Percentiles rank a stretch among this genome's conserved stretches.
Evolutionary conservation across 192 early-diverging fungal genomes (phyloP).

Genomic region (Coemansia sp.): DNA sequence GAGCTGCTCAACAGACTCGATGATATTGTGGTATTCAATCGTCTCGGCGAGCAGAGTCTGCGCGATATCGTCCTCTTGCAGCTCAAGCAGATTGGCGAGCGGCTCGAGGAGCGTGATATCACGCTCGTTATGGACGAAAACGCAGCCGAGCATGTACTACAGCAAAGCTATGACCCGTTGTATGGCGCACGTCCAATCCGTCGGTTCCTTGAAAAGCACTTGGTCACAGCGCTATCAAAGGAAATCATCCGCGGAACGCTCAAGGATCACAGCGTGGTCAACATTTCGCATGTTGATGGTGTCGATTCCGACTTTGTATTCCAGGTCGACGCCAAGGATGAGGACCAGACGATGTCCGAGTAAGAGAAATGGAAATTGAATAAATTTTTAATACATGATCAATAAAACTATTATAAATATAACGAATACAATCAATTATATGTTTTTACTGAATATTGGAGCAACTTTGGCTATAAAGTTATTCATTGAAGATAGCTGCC

Average conservation of each 20-base stretch:
- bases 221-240: constrained; percentile 78
- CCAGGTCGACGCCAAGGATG: constrained; percentile 24
- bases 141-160: constrained; percentile 74
- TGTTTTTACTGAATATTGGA: no score
- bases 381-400: no score
- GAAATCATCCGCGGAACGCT: constrained; percentile 66
- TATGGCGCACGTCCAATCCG: constrained; percentile 94
- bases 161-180: constrained; percentile 81
- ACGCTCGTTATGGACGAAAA: constrained; percentile 61
- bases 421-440: no score
- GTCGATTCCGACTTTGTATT: constrained; percentile 33
- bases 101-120: constrained; percentile 76
- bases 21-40: constrained; percentile 85
- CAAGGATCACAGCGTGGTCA: constrained; percentile 53
- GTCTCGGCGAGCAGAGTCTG: constrained; percentile 61
- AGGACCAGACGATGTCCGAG: constrained; percentile 31
- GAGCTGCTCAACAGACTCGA: constrained; percentile 97
- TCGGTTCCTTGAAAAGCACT: constrained; percentile 80
- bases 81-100: constrained; percentile 57
- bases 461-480: no score
- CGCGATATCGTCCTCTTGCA: constrained; percentile 70
- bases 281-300: constrained; percentile 40
- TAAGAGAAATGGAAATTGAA: neutral
- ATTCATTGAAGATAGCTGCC: no score
- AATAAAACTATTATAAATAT: no score